Percentiles rank a stretch among this genome's conserved stretches.
phyloP scores from a whole-genome alignment of 139 green algal genomes.

The Coelastrella sp. region DNA sequence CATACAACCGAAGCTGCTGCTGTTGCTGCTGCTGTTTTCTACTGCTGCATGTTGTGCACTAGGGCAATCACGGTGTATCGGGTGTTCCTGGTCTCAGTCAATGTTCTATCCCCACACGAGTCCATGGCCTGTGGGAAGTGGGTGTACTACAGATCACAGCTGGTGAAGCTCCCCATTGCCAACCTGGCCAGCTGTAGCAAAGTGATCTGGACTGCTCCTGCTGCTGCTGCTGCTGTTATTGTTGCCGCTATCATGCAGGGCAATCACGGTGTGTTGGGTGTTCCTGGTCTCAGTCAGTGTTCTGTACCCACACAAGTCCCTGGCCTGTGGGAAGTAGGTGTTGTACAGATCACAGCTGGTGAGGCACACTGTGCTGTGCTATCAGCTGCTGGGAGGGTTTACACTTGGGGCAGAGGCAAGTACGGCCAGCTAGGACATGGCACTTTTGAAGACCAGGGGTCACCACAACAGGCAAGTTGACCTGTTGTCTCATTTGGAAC shows the following conservation, averaged over 20 bases:
- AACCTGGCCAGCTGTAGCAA: not conserved
- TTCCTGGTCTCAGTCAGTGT: not conserved
- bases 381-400: slow-evolving; percentile 69
- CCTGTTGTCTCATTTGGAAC: not conserved
- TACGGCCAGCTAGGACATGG: slow-evolving; percentile 83
- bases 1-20: no score
- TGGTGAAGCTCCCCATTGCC: no score
- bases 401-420: slow-evolving; percentile 83
- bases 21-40: no score
- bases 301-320: slow-evolving; percentile 52
- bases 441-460: slow-evolving; percentile 50
- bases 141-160: slow-evolving; percentile 56
- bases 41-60: not conserved
- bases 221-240: slow-evolving; percentile 28
- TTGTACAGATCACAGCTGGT: slow-evolving; percentile 77
- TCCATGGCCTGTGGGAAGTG: slow-evolving; percentile 68
- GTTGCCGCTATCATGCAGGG: slow-evolving; percentile 3
- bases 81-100: not conserved
- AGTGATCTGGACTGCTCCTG: slow-evolving; percentile 13
- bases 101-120: slow-evolving; percentile 21
- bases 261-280: slow-evolving; percentile 27
- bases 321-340: slow-evolving; percentile 68
- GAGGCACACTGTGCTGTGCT: slow-evolving; percentile 84
- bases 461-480: slow-evolving; percentile 59
- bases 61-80: slow-evolving; percentile 23